Evolutionary conservation across 1,139 yeast species (phyloP), one percentile per base, ranked within the genome.

Genomic region (Lodderomyces oxycetoniae): DNA sequence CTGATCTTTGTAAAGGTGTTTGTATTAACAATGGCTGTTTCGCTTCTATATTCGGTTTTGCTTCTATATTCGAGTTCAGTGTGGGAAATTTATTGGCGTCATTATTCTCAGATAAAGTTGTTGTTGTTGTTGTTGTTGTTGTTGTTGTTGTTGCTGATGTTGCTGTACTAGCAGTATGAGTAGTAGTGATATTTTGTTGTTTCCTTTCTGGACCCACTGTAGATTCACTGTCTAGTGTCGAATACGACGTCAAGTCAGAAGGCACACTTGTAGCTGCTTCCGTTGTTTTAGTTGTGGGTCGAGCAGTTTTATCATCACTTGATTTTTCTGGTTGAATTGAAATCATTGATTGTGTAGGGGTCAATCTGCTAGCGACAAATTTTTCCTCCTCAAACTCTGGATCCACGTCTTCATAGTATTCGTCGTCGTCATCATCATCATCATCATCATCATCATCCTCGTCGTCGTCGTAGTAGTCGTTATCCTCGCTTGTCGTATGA

Each of bases 1-100:
- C 54, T 0, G 74, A 67, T 30, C 53, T 47, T 35, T 65, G 66
- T 41, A 66, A 61, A 1, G 53, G 47, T 3, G 67, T 54, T 2
- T 36, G 30, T n/a, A 31, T 33, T 19, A 25, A 13, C 15, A 23
- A 27, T 16, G 33, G 10, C 4, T 13, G 9, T 19, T 25, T 12
- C 14, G 13, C 26, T 13, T 3, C 16, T 8, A 3, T 6, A 7
- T 16, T 22, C 12, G 14, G 14, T 16, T 16, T 11, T 9, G 27
- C 27, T 10, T 34, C 37, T 3, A 28, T 19, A 7, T 19, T 10
- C 9, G 9, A 7, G 10, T 19, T 19, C 22, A 7, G 9, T 19
- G 7, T 19, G 7, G 7, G 9, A 19, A 7, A 7, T 19, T 19
- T 19, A 7, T 19, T 10, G 7, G 7, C 10, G 7, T 19, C 22